A percentile compares a stretch with the other conserved stretches of the same genome.
phyloP scores from a whole-genome alignment of 805 yeast species.

The Ogataea polymorpha region DNA sequence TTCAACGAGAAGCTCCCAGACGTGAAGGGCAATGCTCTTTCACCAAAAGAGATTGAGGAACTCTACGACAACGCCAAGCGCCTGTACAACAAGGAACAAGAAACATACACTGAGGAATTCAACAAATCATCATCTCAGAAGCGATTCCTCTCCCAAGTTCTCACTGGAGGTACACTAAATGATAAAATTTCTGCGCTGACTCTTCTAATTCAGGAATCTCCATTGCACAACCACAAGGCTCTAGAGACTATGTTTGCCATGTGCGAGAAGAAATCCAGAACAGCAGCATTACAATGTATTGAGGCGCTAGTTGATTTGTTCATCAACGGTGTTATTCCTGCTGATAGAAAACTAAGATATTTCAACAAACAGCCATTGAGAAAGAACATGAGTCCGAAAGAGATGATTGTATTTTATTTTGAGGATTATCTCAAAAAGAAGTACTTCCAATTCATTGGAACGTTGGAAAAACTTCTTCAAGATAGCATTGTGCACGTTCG shows the following conservation, averaged over 20 bases:
- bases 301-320: slow-evolving; percentile 88
- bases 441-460: slow-evolving; percentile 72
- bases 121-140: slow-evolving; percentile 75
- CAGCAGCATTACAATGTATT: slow-evolving; percentile 86
- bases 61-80: slow-evolving; percentile 64
- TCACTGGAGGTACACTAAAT: slow-evolving; percentile 87
- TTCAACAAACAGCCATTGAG: slow-evolving; percentile 73
- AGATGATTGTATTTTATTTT: slow-evolving; percentile 72
- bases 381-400: slow-evolving; percentile 44
- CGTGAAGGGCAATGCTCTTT: slow-evolving; percentile 33
- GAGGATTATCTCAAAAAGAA: slow-evolving; percentile 83
- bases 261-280: slow-evolving; percentile 89
- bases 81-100: slow-evolving; percentile 67
- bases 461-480: slow-evolving; percentile 77
- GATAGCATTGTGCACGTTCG: slow-evolving; percentile 90
- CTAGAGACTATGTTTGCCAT: slow-evolving; percentile 72
- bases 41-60: slow-evolving; percentile 55
- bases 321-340: slow-evolving; percentile 78
- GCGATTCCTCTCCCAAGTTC: slow-evolving; percentile 83
- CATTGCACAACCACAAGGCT: slow-evolving; percentile 82
- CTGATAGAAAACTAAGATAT: slow-evolving; percentile 75
- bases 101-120: slow-evolving; percentile 66
- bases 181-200: slow-evolving; percentile 96
- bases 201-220: slow-evolving; percentile 90
- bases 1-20: slow-evolving; percentile 42